phyloP scores from a whole-genome alignment of 768 basidiomycete species.

The Hericium coralloides region DNA sequence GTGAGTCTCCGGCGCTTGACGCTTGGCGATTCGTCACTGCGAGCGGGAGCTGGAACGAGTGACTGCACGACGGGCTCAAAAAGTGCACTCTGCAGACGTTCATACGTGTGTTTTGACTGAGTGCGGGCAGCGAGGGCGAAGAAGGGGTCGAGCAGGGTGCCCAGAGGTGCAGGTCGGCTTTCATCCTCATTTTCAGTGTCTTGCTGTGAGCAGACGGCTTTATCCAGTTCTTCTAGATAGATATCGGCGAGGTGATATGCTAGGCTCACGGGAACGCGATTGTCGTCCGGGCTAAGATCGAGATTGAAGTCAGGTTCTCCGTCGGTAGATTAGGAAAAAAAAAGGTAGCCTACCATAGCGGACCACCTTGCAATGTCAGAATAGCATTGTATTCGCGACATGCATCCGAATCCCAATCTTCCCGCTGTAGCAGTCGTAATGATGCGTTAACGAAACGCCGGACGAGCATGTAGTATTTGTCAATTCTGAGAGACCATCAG shows the following conservation, averaged over 20 bases:
- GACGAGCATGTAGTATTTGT: slow-evolving; percentile 96
- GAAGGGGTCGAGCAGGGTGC: slow-evolving; percentile 60
- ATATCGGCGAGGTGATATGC: slow-evolving; percentile 85
- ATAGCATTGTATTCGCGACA: slow-evolving; percentile 63
- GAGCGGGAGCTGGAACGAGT: slow-evolving; percentile 26
- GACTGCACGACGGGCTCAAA: slow-evolving; percentile 61
- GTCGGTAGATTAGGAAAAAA: neutral
- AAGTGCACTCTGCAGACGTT: slow-evolving; percentile 60
- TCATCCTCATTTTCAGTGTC: slow-evolving; percentile 17
- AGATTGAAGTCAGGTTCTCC: neutral
- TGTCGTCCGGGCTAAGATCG: slow-evolving; percentile 50
- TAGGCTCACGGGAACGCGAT: slow-evolving; percentile 67
- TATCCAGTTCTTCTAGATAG: slow-evolving; percentile 85
- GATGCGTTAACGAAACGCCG: slow-evolving; percentile 81
- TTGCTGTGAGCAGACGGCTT: slow-evolving; percentile 29
- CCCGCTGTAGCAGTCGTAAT: slow-evolving; percentile 68
- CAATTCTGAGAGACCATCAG: slow-evolving; percentile 50
- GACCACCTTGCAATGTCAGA: slow-evolving; percentile 59
- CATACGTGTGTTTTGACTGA: slow-evolving; percentile 52
- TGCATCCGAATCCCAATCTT: slow-evolving; percentile 51
- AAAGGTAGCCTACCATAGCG: slow-evolving; percentile 58
- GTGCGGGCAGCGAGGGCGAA: slow-evolving; percentile 63
- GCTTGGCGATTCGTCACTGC: slow-evolving; percentile 27
- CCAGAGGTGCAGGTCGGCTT: slow-evolving; percentile 36
- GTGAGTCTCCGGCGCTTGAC: slow-evolving; percentile 39